Evolutionary conservation across 2,329 filamentous ascomycete species (phyloP).

Genomic region (Lasiodiplodia citricola): DNA sequence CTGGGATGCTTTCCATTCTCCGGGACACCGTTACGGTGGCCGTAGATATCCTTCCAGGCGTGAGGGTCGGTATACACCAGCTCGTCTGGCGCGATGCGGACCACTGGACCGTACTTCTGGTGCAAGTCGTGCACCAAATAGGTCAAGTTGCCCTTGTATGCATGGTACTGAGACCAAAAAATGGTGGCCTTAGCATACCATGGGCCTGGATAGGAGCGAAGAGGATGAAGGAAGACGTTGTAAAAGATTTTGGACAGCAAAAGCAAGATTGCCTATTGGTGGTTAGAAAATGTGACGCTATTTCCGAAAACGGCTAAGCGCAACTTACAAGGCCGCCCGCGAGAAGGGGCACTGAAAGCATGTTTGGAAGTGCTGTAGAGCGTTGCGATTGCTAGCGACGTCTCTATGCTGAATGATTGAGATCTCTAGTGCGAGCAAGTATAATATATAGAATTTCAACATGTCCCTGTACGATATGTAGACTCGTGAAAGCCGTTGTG

Average conservation of each 20-base stretch:
- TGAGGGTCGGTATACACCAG: slow-evolving; percentile 41
- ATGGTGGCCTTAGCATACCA: slow-evolving; percentile 34
- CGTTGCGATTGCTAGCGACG: not conserved
- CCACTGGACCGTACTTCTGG: slow-evolving; percentile 48
- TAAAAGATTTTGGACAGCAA: slow-evolving; percentile 35
- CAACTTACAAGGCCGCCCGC: not conserved
- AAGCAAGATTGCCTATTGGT: not conserved
- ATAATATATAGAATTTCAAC: not conserved
- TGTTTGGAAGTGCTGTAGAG: not conserved
- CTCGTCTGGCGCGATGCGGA: slow-evolving; percentile 49
- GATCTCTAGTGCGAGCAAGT: not conserved
- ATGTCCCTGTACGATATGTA: not conserved
- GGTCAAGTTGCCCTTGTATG: slow-evolving; percentile 26
- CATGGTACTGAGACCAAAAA: slow-evolving; percentile 54
- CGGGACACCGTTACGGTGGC: not conserved
- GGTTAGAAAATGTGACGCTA: not conserved
- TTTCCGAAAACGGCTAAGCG: not conserved
- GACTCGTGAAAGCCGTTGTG: too few relatives aligned
- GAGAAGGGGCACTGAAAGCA: not conserved
- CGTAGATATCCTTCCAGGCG: slow-evolving; percentile 52
- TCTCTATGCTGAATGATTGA: not conserved
- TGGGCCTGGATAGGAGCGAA: slow-evolving; percentile 50
- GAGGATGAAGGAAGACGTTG: slow-evolving; percentile 50
- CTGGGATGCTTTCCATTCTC: slow-evolving; percentile 1
- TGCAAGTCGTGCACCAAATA: slow-evolving; percentile 36